A percentile compares a stretch with the other conserved stretches of the same genome.
Conservation (phyloP, 257 asterid species). For the Paraleonurus japonicus region DNA sequence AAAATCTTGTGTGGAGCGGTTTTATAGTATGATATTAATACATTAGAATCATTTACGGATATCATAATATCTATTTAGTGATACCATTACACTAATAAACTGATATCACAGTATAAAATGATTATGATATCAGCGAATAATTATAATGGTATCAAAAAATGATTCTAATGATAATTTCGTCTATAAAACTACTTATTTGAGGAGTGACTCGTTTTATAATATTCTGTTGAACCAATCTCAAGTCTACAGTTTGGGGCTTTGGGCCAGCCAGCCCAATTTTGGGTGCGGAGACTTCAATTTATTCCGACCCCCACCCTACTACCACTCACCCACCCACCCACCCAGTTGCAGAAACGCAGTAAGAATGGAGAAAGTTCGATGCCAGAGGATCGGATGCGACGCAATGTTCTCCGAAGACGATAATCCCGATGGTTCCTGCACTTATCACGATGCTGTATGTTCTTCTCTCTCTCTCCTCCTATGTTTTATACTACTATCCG, state of each 20-base stretch:
- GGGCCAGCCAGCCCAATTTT: conserved; percentile 3
- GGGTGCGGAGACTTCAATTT: neutral
- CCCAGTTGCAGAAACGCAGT: conserved; percentile 17
- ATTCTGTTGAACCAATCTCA: no score
- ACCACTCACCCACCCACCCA: neutral
- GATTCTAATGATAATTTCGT: no score
- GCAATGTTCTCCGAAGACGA: conserved; percentile 67
- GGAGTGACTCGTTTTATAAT: no score
- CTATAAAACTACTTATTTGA: no score
- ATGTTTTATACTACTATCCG: neutral
- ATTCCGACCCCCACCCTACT: neutral
- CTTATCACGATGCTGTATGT: conserved; percentile 66
- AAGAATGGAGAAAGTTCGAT: conserved; percentile 72
- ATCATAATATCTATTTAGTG: no score
- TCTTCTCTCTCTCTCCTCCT: conserved; percentile 22
- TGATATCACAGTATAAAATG: no score
- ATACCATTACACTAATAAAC: no score
- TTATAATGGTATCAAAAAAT: no score
- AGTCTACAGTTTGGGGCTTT: neutral
- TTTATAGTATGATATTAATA: no score
- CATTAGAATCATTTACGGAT: no score
- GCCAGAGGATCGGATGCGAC: conserved; percentile 86
- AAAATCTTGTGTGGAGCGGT: no score
- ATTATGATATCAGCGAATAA: no score
- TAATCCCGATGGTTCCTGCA: conserved; percentile 67